Conservation (phyloP, 2,329 filamentous ascomycete species). For the Pleurostoma richardsiae region DNA sequence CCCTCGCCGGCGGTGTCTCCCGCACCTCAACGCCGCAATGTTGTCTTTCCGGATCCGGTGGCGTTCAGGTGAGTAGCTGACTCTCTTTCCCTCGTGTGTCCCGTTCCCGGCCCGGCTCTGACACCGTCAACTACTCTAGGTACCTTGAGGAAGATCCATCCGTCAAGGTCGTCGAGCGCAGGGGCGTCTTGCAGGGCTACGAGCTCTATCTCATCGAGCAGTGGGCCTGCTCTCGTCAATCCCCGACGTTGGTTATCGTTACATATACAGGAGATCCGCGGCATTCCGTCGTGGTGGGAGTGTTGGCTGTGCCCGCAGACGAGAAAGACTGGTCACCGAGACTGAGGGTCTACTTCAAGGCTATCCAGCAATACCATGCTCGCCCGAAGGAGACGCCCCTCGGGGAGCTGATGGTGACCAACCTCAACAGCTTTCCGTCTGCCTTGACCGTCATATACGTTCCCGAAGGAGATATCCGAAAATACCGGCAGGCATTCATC, state of each 20-base stretch:
- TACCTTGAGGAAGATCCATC: conserved; percentile 83
- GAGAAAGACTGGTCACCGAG: conserved; percentile 74
- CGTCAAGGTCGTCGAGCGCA: conserved; percentile 69
- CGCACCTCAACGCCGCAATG: conserved; percentile 30
- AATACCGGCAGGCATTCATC: conserved; percentile 78
- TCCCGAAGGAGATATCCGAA: conserved; percentile 77
- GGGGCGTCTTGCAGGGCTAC: conserved; percentile 70
- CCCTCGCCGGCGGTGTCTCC: conserved; percentile 17
- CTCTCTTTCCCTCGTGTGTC: background rate
- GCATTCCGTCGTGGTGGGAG: conserved; percentile 72
- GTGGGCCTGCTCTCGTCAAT: conserved; percentile 89
- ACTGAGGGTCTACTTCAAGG: conserved; percentile 78
- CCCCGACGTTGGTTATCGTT: conserved; percentile 86
- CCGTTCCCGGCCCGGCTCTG: background rate
- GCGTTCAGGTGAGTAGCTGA: conserved; percentile 41
- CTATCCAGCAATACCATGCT: conserved; percentile 80
- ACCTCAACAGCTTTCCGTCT: conserved; percentile 86
- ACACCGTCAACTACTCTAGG: conserved; percentile 23
- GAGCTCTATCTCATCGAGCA: conserved; percentile 94
- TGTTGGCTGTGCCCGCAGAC: conserved; percentile 77
- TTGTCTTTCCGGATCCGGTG: conserved; percentile 55
- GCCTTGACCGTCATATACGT: conserved; percentile 88
- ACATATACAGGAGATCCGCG: conserved; percentile 86
- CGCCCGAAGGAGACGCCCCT: conserved; percentile 75
- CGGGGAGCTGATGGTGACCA: conserved; percentile 89